Evolutionary conservation across 768 basidiomycete genomes (phyloP), one percentile per base, ranked within the genome.

Genomic region (Lentinula guzmanii): DNA sequence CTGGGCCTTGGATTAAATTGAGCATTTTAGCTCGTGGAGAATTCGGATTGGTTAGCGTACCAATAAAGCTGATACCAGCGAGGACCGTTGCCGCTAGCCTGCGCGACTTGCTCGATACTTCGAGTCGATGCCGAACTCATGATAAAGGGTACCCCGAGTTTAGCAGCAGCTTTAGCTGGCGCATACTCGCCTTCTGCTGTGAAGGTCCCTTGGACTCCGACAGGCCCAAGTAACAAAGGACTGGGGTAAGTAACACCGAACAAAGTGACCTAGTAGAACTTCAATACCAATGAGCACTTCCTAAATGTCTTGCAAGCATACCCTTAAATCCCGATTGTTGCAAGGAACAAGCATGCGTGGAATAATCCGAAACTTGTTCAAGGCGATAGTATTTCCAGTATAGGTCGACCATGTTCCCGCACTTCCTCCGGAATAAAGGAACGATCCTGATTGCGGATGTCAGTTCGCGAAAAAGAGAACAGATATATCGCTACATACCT

Each of bases 11-110:
- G 16, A 1, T 3, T 4, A 24, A 18, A 31, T n/a, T 4, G 13
- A 28, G 10, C 4, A 11, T 28, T 13, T 55, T 21, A 41, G 13
- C 60, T 54, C 5, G 21, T 58, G 21, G 37, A 43, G 37, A 39
- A 24, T 56, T 35, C 11, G 10, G 28, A 28, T 50, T 18, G 16
- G 16, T 45, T 9, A 57, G 13, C 45, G 45, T 55, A 87, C 89
- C 90, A 90, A 70, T 93, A 93, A 1, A 93, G 79, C 69, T 93
- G 91, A 70, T 82, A 93, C 90, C 90, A 93, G 37, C 91, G 77
- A 35, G 82, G 77, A 0, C 86, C 83, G 55, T 82, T 74, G 5
- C 86, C 89, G 64, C 86, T 91, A 31, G 84, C 92, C 45, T 78
- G 68, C 2, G 86, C 93, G n/a, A 93, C 86, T 48, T 84, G 83